Conservation (phyloP, 139 green algal species). For the Chlorella vulgaris region DNA sequence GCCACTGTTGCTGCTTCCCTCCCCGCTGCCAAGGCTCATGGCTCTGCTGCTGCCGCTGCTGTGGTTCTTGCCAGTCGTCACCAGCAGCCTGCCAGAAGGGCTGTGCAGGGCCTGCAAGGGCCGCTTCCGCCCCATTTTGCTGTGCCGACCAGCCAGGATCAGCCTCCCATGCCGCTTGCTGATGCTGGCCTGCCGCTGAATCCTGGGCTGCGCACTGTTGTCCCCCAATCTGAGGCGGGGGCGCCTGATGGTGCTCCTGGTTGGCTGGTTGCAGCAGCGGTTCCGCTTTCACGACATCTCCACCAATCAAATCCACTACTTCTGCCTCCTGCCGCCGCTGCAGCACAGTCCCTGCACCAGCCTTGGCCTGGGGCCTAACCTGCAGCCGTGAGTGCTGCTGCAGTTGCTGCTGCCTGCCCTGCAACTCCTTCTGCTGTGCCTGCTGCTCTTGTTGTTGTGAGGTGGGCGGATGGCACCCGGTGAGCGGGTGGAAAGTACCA, state of each 20-base stretch:
- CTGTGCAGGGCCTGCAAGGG: not conserved
- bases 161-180: not conserved
- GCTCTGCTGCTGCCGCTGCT: not conserved
- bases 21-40: not conserved
- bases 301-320: too few relatives aligned
- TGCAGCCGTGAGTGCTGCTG: not conserved
- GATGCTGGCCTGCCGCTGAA: not conserved
- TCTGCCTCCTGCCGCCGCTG: not conserved
- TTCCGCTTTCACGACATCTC: too few relatives aligned
- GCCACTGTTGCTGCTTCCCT: not conserved
- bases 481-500: too few relatives aligned
- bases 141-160: not conserved
- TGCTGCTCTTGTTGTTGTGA: not conserved
- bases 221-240: too few relatives aligned
- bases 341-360: not conserved
- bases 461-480: not conserved
- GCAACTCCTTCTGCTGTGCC: not conserved
- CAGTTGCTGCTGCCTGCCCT: not conserved
- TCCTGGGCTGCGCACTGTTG: too few relatives aligned
- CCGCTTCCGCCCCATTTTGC: not conserved
- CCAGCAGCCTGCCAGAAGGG: not conserved
- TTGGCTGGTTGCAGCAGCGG: too few relatives aligned
- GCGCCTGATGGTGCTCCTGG: too few relatives aligned
- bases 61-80: not conserved
- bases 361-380: not conserved